A percentile compares a stretch with the other conserved stretches of the same genome.
These are phyloP conservation scores for Paramecium sexaurelia DNA, from an alignment of 73 alveolate species.

Conservation along the genomic window DNA sequence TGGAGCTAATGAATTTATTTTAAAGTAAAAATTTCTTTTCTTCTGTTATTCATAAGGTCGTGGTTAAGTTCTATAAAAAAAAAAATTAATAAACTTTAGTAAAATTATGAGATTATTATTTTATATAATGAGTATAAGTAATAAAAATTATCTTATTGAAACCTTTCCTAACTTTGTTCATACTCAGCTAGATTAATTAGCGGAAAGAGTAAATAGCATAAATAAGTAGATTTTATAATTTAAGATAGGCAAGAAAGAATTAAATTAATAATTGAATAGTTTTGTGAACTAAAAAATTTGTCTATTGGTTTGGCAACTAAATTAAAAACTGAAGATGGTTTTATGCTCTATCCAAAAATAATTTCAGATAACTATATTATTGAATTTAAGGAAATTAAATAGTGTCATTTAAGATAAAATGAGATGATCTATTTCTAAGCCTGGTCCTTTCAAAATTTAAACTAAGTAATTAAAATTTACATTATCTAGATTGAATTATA, in stretches of 20 bases:
- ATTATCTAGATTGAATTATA: neutral
- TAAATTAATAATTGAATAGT: neutral
- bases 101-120: conserved; percentile 5
- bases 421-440: neutral
- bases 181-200: neutral
- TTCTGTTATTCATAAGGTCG: neutral
- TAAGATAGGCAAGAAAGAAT: neutral
- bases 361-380: neutral
- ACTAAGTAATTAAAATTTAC: neutral
- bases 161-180: neutral
- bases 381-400: neutral
- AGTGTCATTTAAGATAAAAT: neutral
- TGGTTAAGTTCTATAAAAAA: neutral
- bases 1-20: neutral
- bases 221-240: neutral
- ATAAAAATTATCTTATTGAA: neutral
- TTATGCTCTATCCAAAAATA: neutral
- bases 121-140: neutral
- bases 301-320: neutral
- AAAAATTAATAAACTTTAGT: neutral
- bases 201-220: neutral
- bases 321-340: neutral
- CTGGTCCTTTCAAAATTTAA: neutral
- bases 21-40: neutral
- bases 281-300: neutral